These are phyloP conservation scores for Sporothrix protearum DNA, from an alignment of 2,329 filamentous ascomycete species.

Conservation along the genomic window DNA sequence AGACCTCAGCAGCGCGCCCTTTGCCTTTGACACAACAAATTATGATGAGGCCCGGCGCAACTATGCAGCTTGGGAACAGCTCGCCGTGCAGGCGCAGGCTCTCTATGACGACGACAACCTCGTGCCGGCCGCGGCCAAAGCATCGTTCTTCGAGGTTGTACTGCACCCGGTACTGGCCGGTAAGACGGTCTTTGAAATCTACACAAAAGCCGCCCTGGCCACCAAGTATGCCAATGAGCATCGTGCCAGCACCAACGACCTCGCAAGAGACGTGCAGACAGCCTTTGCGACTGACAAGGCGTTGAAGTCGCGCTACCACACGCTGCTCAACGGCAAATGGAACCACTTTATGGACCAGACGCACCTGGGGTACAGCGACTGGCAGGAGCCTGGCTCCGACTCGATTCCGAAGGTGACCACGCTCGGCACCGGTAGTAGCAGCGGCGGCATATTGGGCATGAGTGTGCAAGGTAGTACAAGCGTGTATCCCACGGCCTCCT, in stretches of 20 bases:
- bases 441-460: slow-evolving; percentile 43
- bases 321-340: slow-evolving; percentile 39
- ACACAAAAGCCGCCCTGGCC: slow-evolving; percentile 43
- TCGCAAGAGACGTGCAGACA: slow-evolving; percentile 40
- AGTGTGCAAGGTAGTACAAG: slow-evolving; percentile 48
- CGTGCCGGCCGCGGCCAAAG: slow-evolving; percentile 40
- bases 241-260: slow-evolving; percentile 45
- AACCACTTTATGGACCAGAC: slow-evolving; percentile 47
- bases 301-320: slow-evolving; percentile 44
- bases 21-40: slow-evolving; percentile 51
- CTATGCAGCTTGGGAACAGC: slow-evolving; percentile 48
- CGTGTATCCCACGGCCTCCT: slow-evolving; percentile 45
- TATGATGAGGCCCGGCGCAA: slow-evolving; percentile 56
- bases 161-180: slow-evolving; percentile 55
- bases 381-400: slow-evolving; percentile 53
- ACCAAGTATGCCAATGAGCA: slow-evolving; percentile 47
- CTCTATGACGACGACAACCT: slow-evolving; percentile 38
- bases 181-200: slow-evolving; percentile 49
- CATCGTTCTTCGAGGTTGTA: slow-evolving; percentile 55
- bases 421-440: neutral
- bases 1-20: slow-evolving; percentile 34
- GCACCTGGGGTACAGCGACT: slow-evolving; percentile 47
- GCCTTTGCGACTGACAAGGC: slow-evolving; percentile 43
- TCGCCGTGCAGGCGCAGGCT: slow-evolving; percentile 44
- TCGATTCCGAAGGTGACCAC: slow-evolving; percentile 43